These are phyloP conservation scores for Bipolaris bicolor DNA, from an alignment of 2,329 filamentous ascomycete species.

Conservation along the genomic window DNA sequence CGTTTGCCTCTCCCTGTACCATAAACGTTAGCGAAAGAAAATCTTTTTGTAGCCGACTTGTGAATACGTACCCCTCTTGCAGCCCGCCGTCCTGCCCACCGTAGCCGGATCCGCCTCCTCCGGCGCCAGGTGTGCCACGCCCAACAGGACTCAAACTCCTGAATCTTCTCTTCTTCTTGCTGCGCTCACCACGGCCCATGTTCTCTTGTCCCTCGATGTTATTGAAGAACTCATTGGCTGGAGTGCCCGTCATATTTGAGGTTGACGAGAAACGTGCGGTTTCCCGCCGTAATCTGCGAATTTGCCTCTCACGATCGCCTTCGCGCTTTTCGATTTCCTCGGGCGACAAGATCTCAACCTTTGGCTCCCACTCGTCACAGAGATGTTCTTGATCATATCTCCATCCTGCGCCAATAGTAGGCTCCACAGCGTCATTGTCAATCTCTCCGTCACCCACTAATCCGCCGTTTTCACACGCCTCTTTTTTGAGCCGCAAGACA, in stretches of 20 bases:
- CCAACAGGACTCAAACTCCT: slow-evolving; percentile 82
- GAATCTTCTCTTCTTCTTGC: slow-evolving; percentile 94
- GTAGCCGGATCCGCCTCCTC: slow-evolving; percentile 60
- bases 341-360: slow-evolving; percentile 71
- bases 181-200: slow-evolving; percentile 89
- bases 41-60: not conserved
- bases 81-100: slow-evolving; percentile 70
- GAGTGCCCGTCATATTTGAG: slow-evolving; percentile 76
- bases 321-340: slow-evolving; percentile 98
- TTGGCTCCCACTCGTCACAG: slow-evolving; percentile 62
- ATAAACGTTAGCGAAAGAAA: slow-evolving; percentile 18
- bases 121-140: slow-evolving; percentile 80
- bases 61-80: slow-evolving; percentile 48
- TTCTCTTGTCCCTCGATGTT: slow-evolving; percentile 67
- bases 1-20: slow-evolving; percentile 69
- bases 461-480: slow-evolving; percentile 90
- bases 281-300: slow-evolving; percentile 83
- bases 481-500: slow-evolving; percentile 90
- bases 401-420: slow-evolving; percentile 84
- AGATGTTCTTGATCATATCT: slow-evolving; percentile 92
- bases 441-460: slow-evolving; percentile 78
- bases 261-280: slow-evolving; percentile 91
- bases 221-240: slow-evolving; percentile 67
- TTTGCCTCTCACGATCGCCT: slow-evolving; percentile 89
- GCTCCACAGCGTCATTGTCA: slow-evolving; percentile 84